Evolutionary conservation across 306 rosid species (phyloP).

Genomic region (Pueraria montana): DNA sequence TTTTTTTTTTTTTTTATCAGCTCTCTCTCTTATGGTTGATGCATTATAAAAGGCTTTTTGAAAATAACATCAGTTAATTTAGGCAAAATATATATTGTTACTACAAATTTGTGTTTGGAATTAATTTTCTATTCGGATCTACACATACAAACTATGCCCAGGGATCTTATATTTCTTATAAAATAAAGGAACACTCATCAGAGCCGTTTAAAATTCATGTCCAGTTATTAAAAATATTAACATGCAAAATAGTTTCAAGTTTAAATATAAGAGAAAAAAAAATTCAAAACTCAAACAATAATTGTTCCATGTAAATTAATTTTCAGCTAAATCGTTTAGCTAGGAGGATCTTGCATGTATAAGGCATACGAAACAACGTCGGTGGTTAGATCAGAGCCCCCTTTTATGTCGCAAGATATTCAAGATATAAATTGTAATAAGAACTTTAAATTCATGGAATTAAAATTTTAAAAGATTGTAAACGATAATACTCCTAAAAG

Average conservation of each 20-base stretch:
- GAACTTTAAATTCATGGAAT: background rate
- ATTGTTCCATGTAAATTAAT: background rate
- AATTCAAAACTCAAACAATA: background rate
- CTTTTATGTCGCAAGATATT: background rate
- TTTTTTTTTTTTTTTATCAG: too few relatives aligned
- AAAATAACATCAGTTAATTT: background rate
- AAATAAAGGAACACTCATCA: background rate
- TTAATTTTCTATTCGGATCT: too few relatives aligned
- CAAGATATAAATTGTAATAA: slow-evolving; percentile 20
- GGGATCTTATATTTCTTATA: background rate
- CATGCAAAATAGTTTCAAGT: background rate
- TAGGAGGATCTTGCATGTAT: background rate
- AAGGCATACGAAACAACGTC: background rate
- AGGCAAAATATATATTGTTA: too few relatives aligned
- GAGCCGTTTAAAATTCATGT: background rate
- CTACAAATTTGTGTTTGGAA: background rate
- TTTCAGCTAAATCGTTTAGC: background rate
- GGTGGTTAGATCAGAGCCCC: background rate
- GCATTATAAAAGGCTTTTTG: background rate
- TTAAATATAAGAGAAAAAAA: background rate
- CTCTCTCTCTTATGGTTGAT: background rate
- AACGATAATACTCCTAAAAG: background rate
- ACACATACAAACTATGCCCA: background rate
- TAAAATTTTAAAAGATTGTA: too few relatives aligned
- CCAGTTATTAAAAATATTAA: background rate